Conservation (phyloP, 805 yeast species). For the Henningerozyma blattae region DNA sequence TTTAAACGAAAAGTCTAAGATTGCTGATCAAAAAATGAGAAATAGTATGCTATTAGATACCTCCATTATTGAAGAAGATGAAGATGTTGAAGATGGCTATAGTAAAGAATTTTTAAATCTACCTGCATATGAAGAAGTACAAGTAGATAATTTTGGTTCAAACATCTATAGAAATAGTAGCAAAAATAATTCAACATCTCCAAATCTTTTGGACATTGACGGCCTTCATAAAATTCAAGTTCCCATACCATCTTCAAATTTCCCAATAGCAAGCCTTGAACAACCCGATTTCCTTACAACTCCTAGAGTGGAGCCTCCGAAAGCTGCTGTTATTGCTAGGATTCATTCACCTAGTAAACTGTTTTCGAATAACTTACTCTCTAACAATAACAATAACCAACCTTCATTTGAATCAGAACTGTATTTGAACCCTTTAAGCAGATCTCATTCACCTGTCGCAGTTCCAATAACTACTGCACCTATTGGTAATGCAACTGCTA, state of each 20-base stretch:
- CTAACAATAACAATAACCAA: not conserved
- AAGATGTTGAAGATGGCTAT: constrained; percentile 6
- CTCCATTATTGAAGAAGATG: constrained; percentile 15
- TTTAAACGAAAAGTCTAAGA: constrained; percentile 26
- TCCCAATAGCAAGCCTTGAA: constrained; percentile 4
- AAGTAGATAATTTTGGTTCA: not conserved
- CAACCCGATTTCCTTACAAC: constrained; percentile 22
- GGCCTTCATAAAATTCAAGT: constrained; percentile 13
- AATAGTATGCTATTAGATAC: constrained; percentile 6
- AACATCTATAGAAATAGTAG: not conserved
- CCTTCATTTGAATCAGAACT: not conserved
- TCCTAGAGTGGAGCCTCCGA: constrained; percentile 9
- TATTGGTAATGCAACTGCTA: too few relatives aligned
- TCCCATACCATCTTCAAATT: constrained; percentile 1
- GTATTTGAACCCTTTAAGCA: not conserved
- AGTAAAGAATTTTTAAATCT: not conserved
- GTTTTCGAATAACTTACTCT: not conserved
- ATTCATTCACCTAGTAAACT: not conserved
- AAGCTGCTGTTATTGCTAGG: not conserved
- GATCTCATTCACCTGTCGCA: not conserved
- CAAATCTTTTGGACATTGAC: constrained; percentile 28
- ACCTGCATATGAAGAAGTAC: not conserved
- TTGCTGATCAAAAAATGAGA: constrained; percentile 17
- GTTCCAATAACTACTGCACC: not conserved
- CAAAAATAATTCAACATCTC: constrained; percentile 9